These are phyloP conservation scores for Xylaria cubensis DNA, from an alignment of 495 filamentous ascomycete genomes.

Conservation along the genomic window DNA sequence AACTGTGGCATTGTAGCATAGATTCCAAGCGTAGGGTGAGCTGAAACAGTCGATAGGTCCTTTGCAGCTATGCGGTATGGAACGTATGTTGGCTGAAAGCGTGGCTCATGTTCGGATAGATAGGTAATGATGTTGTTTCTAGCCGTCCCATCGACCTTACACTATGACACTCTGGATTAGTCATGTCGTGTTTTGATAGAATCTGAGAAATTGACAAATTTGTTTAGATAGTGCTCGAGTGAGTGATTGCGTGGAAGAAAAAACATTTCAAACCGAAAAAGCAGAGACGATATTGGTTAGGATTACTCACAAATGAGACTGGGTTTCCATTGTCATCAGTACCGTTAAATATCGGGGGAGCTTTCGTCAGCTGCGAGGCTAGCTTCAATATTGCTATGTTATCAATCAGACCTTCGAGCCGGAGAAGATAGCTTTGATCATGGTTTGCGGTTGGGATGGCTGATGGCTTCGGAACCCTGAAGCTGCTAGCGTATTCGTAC, in stretches of 20 bases:
- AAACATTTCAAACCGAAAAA: too few species aligned
- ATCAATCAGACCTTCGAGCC: not conserved
- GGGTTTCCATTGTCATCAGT: slow-evolving; percentile 2
- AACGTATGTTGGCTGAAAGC: not conserved
- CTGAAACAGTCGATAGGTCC: not conserved
- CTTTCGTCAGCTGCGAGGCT: not conserved
- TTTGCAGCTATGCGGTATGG: not conserved
- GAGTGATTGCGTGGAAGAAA: too few species aligned
- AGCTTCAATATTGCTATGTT: not conserved
- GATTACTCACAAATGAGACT: not conserved
- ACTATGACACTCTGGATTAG: not conserved
- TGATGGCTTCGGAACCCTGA: not conserved
- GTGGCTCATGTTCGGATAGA: not conserved
- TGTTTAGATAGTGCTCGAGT: too few species aligned
- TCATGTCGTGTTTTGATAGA: too few species aligned
- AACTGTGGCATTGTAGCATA: not conserved
- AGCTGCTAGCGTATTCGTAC: not conserved
- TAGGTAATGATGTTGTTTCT: not conserved
- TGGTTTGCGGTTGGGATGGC: too few species aligned
- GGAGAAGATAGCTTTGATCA: not conserved
- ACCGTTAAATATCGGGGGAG: not conserved
- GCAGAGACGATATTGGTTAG: too few species aligned
- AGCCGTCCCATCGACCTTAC: not conserved
- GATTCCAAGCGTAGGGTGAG: not conserved
- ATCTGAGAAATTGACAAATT: too few species aligned